Evolutionary conservation across 768 basidiomycete species (phyloP), one percentile per base, ranked within the genome.

Genomic region (Pleurotus tuoliensis): DNA sequence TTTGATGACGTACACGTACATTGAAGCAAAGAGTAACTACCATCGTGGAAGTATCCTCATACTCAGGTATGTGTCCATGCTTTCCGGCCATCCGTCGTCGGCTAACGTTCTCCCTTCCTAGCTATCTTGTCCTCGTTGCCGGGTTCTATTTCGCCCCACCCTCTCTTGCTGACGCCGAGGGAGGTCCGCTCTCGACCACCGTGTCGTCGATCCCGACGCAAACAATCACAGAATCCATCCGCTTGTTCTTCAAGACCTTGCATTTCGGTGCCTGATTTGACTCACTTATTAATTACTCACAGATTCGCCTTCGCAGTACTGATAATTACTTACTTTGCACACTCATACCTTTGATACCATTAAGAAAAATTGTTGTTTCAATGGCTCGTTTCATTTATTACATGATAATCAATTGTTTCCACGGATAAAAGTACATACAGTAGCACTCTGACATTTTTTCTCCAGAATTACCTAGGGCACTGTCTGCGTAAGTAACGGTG

Each of bases 11-110:
- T 99, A 99, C 70, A 96, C 94, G 3, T 98, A 97, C 69, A 97
- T 98, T 64, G 97, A 99, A 73, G 94, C 94, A n/a, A 94, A 89
- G 76, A 91, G 90, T 63, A 98, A 98, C 72, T 99, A 99, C 69
- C 94, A 98, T 68, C 86, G 97, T 62, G 97, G 97, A 47, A 94
- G 91, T 63, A 97, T 97, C 58, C 84, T 99, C 46, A 88, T 98
- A 55, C 77, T 98, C 49, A 94, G 94, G 92, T 95, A 62, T 47
- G 69, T 58, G n/a, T 44, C 15, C 4, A 2, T 24, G 18, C 43
- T n/a, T 12, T 24, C 11, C 6, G 47, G 34, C 47, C 47, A 25
- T 37, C 25, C 24, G 5, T 56, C 30, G 25, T 20, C 13, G 30
- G 11, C 45, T 58, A 37, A 40, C 39, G 46, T 41, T 58, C 49